Percentiles rank a stretch among this genome's conserved stretches.
These are phyloP conservation scores for Rachicladosporium sp. DNA, from an alignment of 2,329 filamentous ascomycete species.

Conservation along the genomic window DNA sequence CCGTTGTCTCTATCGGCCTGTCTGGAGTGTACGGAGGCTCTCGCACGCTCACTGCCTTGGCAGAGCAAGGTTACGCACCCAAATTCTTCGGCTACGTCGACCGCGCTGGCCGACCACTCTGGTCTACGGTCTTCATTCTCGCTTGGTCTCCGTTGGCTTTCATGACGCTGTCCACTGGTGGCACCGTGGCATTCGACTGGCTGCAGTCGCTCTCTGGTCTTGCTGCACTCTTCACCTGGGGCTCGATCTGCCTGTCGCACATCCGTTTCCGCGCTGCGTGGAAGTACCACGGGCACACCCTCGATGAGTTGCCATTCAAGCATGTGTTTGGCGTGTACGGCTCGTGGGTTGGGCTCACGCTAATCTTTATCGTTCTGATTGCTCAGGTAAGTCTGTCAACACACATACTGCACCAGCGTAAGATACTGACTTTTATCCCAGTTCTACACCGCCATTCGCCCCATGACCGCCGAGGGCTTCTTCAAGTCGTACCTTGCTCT, in stretches of 20 bases:
- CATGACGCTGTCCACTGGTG: constrained; percentile 60
- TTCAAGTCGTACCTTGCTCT: constrained; percentile 20
- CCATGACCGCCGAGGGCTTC: constrained; percentile 12
- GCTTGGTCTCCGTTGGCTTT: constrained; percentile 51
- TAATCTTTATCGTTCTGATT: constrained; percentile 28
- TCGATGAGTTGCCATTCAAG: constrained; percentile 34
- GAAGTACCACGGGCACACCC: constrained; percentile 38
- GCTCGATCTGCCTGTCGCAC: constrained; percentile 72
- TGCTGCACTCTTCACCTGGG: constrained; percentile 58
- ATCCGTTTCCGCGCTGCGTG: constrained; percentile 76
- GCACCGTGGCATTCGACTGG: constrained; percentile 52
- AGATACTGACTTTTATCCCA: constrained; percentile 33
- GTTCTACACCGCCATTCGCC: constrained; percentile 27
- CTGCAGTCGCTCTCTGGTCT: constrained; percentile 60
- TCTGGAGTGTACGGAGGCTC: constrained; percentile 48
- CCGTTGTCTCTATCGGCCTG: constrained; percentile 45
- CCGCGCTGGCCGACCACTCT: constrained; percentile 71
- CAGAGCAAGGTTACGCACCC: constrained; percentile 50
- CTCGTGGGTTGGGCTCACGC: constrained; percentile 27
- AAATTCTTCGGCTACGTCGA: constrained; percentile 46
- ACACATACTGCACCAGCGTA: constrained; percentile 17
- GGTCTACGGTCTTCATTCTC: constrained; percentile 36
- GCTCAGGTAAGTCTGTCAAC: constrained; percentile 25
- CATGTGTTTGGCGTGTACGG: constrained; percentile 29
- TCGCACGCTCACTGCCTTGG: constrained; percentile 73